Percentiles rank a stretch among this genome's conserved stretches.
phyloP scores from a whole-genome alignment of 257 asterid species.

The Solanum lignicaule region DNA sequence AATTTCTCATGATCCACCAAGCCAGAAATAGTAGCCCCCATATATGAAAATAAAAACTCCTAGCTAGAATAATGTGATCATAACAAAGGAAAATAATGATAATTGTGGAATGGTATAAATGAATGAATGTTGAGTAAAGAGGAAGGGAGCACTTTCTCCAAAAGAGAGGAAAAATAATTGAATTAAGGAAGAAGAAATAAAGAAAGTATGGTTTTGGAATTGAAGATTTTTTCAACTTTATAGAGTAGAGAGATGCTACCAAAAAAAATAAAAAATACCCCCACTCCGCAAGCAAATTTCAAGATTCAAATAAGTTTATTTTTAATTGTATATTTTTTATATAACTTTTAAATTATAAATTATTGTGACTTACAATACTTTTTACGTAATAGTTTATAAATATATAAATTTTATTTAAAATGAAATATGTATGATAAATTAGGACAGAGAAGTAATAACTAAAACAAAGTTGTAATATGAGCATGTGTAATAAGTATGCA shows the following conservation, averaged over 20 bases:
- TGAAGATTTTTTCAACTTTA: background rate
- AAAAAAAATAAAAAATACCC: too few species aligned
- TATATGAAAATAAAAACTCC: background rate
- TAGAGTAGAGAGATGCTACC: background rate
- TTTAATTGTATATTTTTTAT: too few species aligned
- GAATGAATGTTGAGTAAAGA: background rate
- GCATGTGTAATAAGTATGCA: background rate
- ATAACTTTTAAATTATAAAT: too few species aligned
- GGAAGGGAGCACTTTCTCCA: background rate
- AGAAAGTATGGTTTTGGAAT: background rate
- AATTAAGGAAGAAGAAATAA: background rate
- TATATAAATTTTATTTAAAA: too few species aligned
- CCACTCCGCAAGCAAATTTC: too few species aligned
- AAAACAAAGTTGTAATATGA: background rate
- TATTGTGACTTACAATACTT: too few species aligned
- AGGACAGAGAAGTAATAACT: background rate
- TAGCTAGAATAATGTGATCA: background rate
- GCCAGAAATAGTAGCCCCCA: constrained; percentile 35
- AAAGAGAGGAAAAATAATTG: background rate
- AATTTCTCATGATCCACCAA: background rate
- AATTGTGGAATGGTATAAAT: background rate
- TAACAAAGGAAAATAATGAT: background rate
- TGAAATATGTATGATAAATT: too few species aligned
- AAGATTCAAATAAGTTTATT: too few species aligned
- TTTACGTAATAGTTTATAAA: too few species aligned